Base-by-base conservation (phyloP, 2,329 filamentous ascomycete species). In the Microsporum canis region DNA sequence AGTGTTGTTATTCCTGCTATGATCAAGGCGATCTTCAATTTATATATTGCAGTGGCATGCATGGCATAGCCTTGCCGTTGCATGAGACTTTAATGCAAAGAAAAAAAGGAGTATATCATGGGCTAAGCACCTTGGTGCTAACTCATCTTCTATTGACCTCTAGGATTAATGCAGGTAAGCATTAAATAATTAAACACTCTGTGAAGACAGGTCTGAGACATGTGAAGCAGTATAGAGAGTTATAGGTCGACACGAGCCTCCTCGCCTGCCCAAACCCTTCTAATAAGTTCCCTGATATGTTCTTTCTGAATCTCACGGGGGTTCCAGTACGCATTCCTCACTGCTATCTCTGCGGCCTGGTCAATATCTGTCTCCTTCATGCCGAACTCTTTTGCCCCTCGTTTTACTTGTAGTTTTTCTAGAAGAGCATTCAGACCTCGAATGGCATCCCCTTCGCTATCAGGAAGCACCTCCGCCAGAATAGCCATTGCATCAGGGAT, bases 341-440 rank as follows among this genome's bases (percentile, higher is more conserved):
- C 75, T 6, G 82, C 82, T 67, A 84, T 80, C 62, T 84, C 80
- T 2, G 80, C 81, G 1, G 81, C 83, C 69, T 79, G 80, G 51
- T 83, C 82, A n/a, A 86, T 75, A 67, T 84, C 80, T 36, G 79
- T 77, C 66, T 85, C 82, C 69, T 80, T 79, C 78, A 86, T 80
- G 0, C 83, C 83, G 66, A 79, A 79, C 3, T 78, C 78, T 68
- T 79, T 80, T 64, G 84, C 68, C 1, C 75, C 78, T 58, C 78
- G 75, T 71, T 79, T 79, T 7, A 84, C 81, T 59, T 76, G 74
- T 34, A 85, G 65, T 65, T 79, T 81, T n/a, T 71, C 66, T 47
- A 85, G 68, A 29, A 86, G 71, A 0, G 78, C 68, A 65, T 86
- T 85, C 60, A 86, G 66, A 0, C 83, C 83, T 27, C 75, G 72